Evolutionary conservation across 805 yeast species (phyloP).

Genomic region (Kodamaea jinghongensis): DNA sequence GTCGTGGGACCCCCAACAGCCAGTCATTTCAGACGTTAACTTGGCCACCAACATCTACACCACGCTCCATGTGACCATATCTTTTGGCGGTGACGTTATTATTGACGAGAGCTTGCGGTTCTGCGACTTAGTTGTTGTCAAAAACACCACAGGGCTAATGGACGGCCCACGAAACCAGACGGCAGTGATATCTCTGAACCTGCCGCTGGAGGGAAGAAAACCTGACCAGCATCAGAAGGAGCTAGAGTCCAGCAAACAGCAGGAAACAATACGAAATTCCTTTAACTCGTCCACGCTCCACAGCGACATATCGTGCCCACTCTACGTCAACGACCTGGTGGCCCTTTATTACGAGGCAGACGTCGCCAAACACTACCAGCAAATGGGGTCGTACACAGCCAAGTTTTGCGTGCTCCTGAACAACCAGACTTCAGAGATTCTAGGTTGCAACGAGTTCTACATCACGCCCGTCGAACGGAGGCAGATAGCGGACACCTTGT

Average conservation of each 20-base stretch:
- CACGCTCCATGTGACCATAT: constrained; percentile 45
- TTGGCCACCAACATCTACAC: constrained; percentile 45
- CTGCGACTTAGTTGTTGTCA: constrained; percentile 41
- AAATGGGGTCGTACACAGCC: constrained; percentile 46
- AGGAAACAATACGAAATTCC: background rate
- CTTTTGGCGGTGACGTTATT: constrained; percentile 42
- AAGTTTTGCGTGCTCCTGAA: constrained; percentile 42
- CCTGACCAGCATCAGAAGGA: constrained; percentile 1
- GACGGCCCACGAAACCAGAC: constrained; percentile 24
- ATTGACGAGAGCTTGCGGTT: constrained; percentile 40
- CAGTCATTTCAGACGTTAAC: constrained; percentile 43
- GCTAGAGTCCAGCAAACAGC: background rate
- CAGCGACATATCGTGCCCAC: constrained; percentile 24
- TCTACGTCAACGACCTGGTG: constrained; percentile 37
- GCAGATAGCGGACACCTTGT: constrained; percentile 32
- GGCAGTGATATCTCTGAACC: background rate
- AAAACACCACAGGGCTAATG: constrained; percentile 26
- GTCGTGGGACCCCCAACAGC: constrained; percentile 3
- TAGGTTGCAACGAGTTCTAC: constrained; percentile 49
- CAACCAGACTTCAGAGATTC: constrained; percentile 17
- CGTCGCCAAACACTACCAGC: constrained; percentile 35
- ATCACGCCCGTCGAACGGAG: constrained; percentile 46
- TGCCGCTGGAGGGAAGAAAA: background rate
- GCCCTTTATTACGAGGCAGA: constrained; percentile 39
- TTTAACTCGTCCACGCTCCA: constrained; percentile 4